A percentile compares a stretch with the other conserved stretches of the same genome.
These are phyloP conservation scores for Lodderomyces orthopsilosis DNA, from an alignment of 1,139 yeast species.

Conservation along the genomic window DNA sequence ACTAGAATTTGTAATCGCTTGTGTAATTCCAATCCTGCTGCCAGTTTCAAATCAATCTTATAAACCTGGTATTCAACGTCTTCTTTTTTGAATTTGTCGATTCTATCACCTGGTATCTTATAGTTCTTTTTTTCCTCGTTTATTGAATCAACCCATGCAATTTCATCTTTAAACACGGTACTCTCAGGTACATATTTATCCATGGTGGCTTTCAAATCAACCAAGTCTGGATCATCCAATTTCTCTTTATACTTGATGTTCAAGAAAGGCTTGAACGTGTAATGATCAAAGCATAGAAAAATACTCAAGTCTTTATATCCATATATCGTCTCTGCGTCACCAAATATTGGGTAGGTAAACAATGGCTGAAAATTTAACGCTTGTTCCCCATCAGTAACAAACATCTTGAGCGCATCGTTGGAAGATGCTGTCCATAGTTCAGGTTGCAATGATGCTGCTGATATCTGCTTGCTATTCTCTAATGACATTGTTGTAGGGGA, in stretches of 20 bases:
- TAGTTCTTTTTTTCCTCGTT: slow-evolving; percentile 42
- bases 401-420: slow-evolving; percentile 59
- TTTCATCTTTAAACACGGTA: slow-evolving; percentile 62
- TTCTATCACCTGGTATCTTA: slow-evolving; percentile 49
- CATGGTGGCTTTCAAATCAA: slow-evolving; percentile 52
- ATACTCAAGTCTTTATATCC: slow-evolving; percentile 73
- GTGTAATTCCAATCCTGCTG: slow-evolving; percentile 53
- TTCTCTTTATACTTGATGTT: slow-evolving; percentile 56
- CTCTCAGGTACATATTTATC: slow-evolving; percentile 58
- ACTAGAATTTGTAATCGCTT: slow-evolving; percentile 76
- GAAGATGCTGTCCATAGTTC: slow-evolving; percentile 70
- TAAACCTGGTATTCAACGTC: slow-evolving; percentile 34
- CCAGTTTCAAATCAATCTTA: slow-evolving; percentile 38
- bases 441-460: slow-evolving; percentile 32
- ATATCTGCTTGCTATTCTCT: slow-evolving; percentile 4
- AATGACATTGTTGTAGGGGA: slow-evolving; percentile 2
- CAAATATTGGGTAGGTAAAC: slow-evolving; percentile 91
- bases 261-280: slow-evolving; percentile 45
- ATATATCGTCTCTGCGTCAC: slow-evolving; percentile 84
- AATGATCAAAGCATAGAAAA: slow-evolving; percentile 46
- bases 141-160: slow-evolving; percentile 58
- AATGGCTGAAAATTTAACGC: slow-evolving; percentile 61
- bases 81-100: slow-evolving; percentile 31
- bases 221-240: slow-evolving; percentile 48
- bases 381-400: slow-evolving; percentile 51